Evolutionary conservation across 2,329 filamentous ascomycete genomes (phyloP).

Genomic region (Hypoxylon sp.): DNA sequence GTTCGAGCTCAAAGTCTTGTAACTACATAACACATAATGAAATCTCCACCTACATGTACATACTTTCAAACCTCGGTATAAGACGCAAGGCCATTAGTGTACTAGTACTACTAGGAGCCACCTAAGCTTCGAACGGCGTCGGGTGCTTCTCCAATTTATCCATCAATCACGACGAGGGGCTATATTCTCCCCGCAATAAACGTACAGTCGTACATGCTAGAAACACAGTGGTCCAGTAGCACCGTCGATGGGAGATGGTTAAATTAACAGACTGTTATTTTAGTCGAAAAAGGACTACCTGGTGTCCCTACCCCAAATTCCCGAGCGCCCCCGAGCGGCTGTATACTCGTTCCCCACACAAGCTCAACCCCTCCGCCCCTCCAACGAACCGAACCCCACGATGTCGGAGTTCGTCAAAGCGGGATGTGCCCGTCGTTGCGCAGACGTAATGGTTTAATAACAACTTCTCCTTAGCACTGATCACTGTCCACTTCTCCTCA

Average conservation of each 20-base stretch:
- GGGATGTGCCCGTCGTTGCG: background rate
- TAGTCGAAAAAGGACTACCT: background rate
- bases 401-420: slow-evolving; percentile 29
- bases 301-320: slow-evolving; percentile 11
- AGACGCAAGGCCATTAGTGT: slow-evolving; percentile 1
- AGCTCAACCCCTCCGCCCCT: slow-evolving; percentile 23
- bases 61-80: slow-evolving; percentile 1
- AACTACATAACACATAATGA: background rate
- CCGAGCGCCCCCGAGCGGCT: slow-evolving; percentile 32
- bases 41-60: background rate
- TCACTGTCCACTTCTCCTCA: background rate
- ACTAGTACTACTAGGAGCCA: slow-evolving; percentile 3
- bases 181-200: slow-evolving; percentile 12
- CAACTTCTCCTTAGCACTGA: slow-evolving; percentile 2
- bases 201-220: slow-evolving; percentile 1
- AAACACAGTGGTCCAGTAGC: background rate
- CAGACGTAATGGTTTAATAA: slow-evolving; percentile 3
- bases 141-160: slow-evolving; percentile 48
- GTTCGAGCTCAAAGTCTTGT: background rate
- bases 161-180: slow-evolving; percentile 48
- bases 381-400: slow-evolving; percentile 34
- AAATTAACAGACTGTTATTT: slow-evolving; percentile 14
- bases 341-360: slow-evolving; percentile 23
- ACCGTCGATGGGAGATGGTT: background rate
- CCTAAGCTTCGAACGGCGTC: slow-evolving; percentile 23